phyloP scores from a whole-genome alignment of 2,329 filamentous ascomycete species.

The Fusarium sp. region DNA sequence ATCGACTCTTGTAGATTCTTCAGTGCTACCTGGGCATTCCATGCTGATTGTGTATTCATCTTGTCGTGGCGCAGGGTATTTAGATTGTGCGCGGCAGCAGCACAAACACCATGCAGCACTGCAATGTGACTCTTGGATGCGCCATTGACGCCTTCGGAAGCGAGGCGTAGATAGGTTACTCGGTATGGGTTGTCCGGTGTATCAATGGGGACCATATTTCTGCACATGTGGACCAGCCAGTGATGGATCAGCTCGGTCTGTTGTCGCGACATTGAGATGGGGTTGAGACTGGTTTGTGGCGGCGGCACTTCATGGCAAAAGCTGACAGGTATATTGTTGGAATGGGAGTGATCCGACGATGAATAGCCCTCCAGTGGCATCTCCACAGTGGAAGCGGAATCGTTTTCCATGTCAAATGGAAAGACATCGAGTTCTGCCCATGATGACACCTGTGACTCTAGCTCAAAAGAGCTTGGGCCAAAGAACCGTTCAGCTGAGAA shows the following conservation, averaged over 20 bases:
- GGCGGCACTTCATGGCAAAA: neutral
- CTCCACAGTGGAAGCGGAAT: rapidly evolving
- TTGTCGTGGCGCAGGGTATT: neutral
- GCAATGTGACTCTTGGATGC: neutral
- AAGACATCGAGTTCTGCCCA: rapidly evolving
- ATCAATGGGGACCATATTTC: neutral
- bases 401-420: neutral
- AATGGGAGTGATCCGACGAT: rapidly evolving
- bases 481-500: neutral
- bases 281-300: neutral
- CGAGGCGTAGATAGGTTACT: neutral
- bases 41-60: rapidly evolving
- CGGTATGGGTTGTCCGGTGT: neutral
- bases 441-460: neutral
- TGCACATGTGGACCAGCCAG: neutral
- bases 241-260: neutral
- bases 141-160: neutral
- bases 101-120: neutral
- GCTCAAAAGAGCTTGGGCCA: neutral
- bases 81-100: neutral
- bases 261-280: neutral
- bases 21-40: neutral
- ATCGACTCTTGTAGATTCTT: neutral
- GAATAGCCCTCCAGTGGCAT: rapidly evolving
- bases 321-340: rapidly evolving